Conservation (phyloP, 768 basidiomycete species). For the Piloderma croceum region DNA sequence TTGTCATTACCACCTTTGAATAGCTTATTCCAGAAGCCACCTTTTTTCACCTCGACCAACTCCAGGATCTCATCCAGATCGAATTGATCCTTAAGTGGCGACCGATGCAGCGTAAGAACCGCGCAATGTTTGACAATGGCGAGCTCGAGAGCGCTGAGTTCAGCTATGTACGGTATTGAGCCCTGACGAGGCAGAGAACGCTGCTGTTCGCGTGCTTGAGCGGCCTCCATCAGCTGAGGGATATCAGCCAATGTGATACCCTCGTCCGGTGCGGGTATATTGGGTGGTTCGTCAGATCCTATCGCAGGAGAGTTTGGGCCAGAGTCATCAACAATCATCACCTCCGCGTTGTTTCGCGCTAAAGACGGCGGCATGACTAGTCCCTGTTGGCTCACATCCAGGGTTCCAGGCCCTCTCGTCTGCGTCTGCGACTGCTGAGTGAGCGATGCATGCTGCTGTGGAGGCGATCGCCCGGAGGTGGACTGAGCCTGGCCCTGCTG, state of each 20-base stretch:
- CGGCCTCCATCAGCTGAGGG: conserved; percentile 86
- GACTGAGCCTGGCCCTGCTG: conserved; percentile 29
- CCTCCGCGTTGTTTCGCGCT: conserved; percentile 75
- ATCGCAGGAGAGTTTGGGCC: conserved; percentile 65
- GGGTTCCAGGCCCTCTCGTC: conserved; percentile 23
- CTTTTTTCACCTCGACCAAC: conserved; percentile 88
- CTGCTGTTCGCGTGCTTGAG: conserved; percentile 83
- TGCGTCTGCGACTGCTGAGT: conserved; percentile 26
- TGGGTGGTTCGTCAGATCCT: conserved; percentile 37
- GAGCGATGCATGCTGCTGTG: conserved; percentile 26
- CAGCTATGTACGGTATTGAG: conserved; percentile 78
- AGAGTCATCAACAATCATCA: conserved; percentile 84
- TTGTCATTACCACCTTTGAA: conserved; percentile 92
- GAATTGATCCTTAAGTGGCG: conserved; percentile 73
- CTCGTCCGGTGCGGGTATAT: conserved; percentile 49
- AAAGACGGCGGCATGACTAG: conserved; percentile 63
- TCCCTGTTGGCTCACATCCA: conserved; percentile 35
- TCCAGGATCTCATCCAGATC: conserved; percentile 93
- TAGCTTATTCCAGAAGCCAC: conserved; percentile 91
- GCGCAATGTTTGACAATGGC: conserved; percentile 91
- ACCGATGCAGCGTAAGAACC: conserved; percentile 71
- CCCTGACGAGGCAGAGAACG: conserved; percentile 76
- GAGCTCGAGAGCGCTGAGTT: conserved; percentile 77
- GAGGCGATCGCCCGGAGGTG: conserved; percentile 21
- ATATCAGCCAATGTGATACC: conserved; percentile 92